phyloP scores from a whole-genome alignment of 345 rosid genomes.

The Brassica juncea region DNA sequence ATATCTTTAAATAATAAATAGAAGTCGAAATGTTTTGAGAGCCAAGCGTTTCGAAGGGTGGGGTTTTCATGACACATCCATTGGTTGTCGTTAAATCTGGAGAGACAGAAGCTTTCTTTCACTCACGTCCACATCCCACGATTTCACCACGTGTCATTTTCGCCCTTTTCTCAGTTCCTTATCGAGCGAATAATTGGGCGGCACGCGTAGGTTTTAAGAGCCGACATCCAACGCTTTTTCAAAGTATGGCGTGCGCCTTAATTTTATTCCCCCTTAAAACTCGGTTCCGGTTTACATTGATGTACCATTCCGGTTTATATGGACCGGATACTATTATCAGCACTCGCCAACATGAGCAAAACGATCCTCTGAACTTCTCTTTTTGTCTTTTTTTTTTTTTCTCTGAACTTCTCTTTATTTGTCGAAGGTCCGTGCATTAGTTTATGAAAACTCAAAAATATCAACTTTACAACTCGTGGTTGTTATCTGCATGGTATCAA shows the following conservation, averaged over 20 bases:
- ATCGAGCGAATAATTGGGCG: neutral
- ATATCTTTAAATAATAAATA: neutral
- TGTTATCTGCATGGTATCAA: too few relatives aligned
- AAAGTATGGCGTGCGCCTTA: constrained; percentile 13
- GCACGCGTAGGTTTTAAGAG: constrained; percentile 9
- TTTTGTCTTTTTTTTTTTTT: too few relatives aligned
- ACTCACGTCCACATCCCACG: constrained; percentile 25
- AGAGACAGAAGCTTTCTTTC: neutral
- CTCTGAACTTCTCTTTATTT: too few relatives aligned
- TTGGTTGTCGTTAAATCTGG: constrained; percentile 33
- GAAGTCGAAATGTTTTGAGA: neutral
- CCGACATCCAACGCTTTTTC: constrained; percentile 15
- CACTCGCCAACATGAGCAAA: too few relatives aligned
- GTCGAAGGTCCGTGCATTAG: too few relatives aligned
- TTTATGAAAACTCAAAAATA: too few relatives aligned
- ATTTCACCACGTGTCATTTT: constrained; percentile 30
- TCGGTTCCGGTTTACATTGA: neutral
- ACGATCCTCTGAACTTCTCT: too few relatives aligned
- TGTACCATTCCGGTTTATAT: neutral
- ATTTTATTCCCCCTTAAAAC: neutral
- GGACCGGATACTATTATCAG: neutral
- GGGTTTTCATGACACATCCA: constrained; percentile 18
- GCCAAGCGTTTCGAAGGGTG: constrained; percentile 23
- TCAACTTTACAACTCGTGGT: too few relatives aligned
- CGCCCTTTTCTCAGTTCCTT: neutral